phyloP scores from a whole-genome alignment of 2,329 filamentous ascomycete genomes.

The Colletotrichum camelliae region DNA sequence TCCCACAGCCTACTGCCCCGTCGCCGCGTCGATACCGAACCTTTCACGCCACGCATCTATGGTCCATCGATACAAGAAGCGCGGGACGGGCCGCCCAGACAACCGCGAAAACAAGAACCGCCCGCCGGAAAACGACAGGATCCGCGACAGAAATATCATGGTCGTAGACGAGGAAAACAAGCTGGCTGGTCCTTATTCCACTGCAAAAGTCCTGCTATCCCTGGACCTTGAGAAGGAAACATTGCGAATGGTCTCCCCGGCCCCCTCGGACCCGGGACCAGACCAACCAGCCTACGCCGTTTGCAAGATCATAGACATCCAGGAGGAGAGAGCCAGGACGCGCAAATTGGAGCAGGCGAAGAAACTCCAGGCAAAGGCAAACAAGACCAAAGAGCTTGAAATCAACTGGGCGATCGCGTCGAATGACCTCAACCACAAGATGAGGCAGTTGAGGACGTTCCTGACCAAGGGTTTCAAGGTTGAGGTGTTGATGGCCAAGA shows the following conservation, averaged over 20 bases:
- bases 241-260: constrained; percentile 43
- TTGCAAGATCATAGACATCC: constrained; percentile 73
- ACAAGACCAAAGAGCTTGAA: constrained; percentile 77
- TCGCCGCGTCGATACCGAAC: neutral
- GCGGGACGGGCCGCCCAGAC: neutral
- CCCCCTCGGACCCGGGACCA: constrained; percentile 25
- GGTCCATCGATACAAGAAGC: neutral
- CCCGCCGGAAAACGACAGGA: constrained; percentile 44
- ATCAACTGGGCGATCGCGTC: constrained; percentile 85
- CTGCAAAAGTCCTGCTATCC: constrained; percentile 44
- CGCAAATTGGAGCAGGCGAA: constrained; percentile 50
- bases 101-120: neutral
- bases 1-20: neutral
- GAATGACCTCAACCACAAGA: constrained; percentile 76
- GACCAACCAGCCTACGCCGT: constrained; percentile 52
- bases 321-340: constrained; percentile 47
- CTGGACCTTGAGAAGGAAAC: constrained; percentile 39
- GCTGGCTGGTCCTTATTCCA: constrained; percentile 43
- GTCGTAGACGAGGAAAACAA: constrained; percentile 43
- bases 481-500: constrained; percentile 71
- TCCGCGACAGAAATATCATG: constrained; percentile 46
- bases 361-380: constrained; percentile 41
- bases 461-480: constrained; percentile 77
- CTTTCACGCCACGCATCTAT: constrained; percentile 2
- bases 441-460: constrained; percentile 72